These are phyloP conservation scores for Effrenium voratum DNA, from an alignment of 73 alveolate genomes.

Conservation along the genomic window DNA sequence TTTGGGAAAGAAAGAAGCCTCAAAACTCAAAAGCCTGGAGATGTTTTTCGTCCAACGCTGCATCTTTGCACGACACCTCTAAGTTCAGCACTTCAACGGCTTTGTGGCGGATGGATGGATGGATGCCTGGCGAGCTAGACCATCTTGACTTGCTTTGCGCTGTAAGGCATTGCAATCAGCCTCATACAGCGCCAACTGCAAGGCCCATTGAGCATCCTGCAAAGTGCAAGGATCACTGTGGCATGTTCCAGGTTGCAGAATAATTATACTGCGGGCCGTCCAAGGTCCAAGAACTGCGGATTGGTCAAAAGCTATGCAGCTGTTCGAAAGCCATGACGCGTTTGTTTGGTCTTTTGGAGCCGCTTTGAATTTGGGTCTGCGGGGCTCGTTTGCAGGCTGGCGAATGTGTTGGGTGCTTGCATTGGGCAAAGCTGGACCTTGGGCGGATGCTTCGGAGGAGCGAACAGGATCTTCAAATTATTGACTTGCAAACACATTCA, in stretches of 20 bases:
- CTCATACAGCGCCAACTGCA: conserved; percentile 88
- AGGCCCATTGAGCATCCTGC: conserved; percentile 81
- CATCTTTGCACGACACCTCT: neutral
- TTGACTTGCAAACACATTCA: no score
- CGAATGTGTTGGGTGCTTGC: no score
- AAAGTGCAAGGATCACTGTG: neutral
- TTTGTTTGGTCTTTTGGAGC: neutral
- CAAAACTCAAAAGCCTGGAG: neutral
- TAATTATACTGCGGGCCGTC: neutral
- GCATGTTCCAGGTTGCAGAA: neutral
- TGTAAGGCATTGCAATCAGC: neutral
- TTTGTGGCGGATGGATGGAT: conserved; percentile 80
- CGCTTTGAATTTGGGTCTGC: no score
- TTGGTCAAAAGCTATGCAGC: no score
- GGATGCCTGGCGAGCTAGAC: conserved; percentile 8
- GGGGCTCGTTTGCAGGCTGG: no score
- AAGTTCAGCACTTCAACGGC: conserved; percentile 56
- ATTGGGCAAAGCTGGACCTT: no score
- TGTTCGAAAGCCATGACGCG: neutral
- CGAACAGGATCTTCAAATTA: neutral
- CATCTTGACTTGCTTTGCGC: neutral
- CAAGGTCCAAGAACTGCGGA: no score
- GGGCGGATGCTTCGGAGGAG: no score
- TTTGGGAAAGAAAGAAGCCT: conserved; percentile 82
- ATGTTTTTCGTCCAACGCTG: neutral